These are phyloP conservation scores for Micromonas commoda DNA, from an alignment of 139 green algal genomes.

Conservation along the genomic window DNA sequence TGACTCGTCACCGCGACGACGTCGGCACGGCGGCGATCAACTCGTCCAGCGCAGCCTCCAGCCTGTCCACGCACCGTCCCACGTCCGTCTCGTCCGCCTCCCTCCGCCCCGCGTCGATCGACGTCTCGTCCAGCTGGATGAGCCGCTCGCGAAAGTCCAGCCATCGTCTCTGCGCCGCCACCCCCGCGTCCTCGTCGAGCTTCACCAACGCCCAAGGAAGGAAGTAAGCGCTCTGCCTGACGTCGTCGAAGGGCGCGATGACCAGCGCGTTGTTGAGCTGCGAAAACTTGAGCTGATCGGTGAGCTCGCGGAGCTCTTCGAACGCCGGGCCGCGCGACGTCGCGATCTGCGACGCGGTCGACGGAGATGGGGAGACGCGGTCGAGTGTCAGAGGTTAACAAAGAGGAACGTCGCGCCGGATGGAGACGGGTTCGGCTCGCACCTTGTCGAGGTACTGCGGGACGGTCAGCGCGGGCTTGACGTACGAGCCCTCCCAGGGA, in stretches of 20 bases:
- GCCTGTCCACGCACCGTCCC: not conserved
- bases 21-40: not conserved
- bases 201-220: not conserved
- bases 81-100: not conserved
- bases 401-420: too few species aligned
- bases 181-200: not conserved
- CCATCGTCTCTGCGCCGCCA: not conserved
- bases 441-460: not conserved
- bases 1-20: not conserved
- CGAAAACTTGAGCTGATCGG: not conserved
- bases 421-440: too few species aligned
- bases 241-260: not conserved
- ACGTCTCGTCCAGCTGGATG: not conserved
- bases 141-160: not conserved
- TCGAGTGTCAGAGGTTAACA: too few species aligned
- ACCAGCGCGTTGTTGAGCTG: not conserved
- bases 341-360: too few species aligned
- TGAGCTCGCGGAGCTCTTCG: not conserved
- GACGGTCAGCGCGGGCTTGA: not conserved
- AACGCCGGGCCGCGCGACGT: not conserved
- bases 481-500: not conserved
- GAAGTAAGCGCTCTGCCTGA: not conserved
- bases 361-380: too few species aligned
- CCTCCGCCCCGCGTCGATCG: not conserved
- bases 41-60: not conserved